These are phyloP conservation scores for Fusarium odoratissimum DNA, from an alignment of 2,329 filamentous ascomycete genomes.

Conservation along the genomic window DNA sequence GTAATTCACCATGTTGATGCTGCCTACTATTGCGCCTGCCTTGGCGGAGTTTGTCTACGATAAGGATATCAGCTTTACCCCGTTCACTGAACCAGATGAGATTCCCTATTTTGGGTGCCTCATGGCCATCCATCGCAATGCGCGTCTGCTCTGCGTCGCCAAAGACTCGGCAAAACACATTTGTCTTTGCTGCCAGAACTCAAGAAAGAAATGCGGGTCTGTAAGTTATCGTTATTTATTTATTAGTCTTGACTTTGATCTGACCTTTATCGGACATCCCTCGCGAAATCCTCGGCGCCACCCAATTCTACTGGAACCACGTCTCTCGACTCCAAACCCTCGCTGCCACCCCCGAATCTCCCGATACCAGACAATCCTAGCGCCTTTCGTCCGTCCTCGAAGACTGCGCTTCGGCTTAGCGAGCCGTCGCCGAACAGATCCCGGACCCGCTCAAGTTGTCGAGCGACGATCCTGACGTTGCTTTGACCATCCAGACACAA, in stretches of 20 bases:
- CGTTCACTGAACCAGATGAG: neutral
- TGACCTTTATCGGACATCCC: neutral
- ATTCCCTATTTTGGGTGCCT: neutral
- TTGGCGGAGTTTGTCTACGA: neutral
- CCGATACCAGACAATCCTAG: fast-evolving
- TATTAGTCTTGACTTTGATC: neutral
- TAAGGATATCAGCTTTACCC: fast-evolving
- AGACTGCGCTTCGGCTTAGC: neutral
- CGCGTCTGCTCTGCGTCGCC: neutral
- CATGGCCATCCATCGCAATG: neutral
- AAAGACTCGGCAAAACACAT: fast-evolving
- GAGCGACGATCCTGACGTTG: neutral
- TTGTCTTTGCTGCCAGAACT: neutral
- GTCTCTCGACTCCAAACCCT: neutral
- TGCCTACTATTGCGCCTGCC: neutral
- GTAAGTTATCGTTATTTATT: fast-evolving
- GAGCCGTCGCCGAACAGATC: neutral
- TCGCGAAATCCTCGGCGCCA: neutral
- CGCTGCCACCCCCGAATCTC: neutral
- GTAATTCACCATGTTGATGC: neutral
- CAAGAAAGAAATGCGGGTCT: neutral
- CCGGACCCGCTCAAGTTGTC: fast-evolving
- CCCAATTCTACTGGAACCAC: neutral
- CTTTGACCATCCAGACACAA: neutral
- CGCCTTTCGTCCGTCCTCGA: neutral